Base-by-base conservation (phyloP, 2,329 filamentous ascomycete species). In the Colletotrichum endophyticum region DNA sequence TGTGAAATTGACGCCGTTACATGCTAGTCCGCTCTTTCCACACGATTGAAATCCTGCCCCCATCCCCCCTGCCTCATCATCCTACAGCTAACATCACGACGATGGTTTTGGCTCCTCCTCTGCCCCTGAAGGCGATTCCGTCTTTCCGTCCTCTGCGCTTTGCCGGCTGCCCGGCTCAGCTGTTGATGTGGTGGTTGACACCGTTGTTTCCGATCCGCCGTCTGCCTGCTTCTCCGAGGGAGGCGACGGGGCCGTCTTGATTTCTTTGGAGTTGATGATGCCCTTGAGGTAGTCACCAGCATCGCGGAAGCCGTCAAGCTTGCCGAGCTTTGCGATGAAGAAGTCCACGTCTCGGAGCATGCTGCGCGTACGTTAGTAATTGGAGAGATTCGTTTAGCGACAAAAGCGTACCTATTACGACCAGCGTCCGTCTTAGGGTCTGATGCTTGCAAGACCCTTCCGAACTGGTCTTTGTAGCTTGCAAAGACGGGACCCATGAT, bases 401-500 rank as follows among this genome's bases (percentile, higher is more conserved):
- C 61, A 66, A 7, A n/a, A 22, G 22, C 91, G 82, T 88, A 96
- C 94, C 94, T 94, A 80, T 93, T 89, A 80, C 94, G 93, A 6
- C 95, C 95, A 68, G 87, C 86, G 78, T 92, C 90, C 8, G 92
- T 95, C 84, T 90, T 92, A 27, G 95, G 88, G 32, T 89, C 87
- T 27, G 93, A 91, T 56, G 92, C 92, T 59, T 89, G 86, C 79
- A 97, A 93, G 13, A 94, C 94, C 78, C 90, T 91, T 22, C 94
- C 93, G 83, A 97, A 93, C 81, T 96, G 94, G 73, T 95, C 93
- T 81, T 92, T 93, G 84, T 98, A 98, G 83, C 92, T 95, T 49
- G 90, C 88, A 84, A 98, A 98, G 2, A 98, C 95, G 1, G 95
- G 94, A 25, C 89, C 87, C 95, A 98, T 98, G 81, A 98, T 98